Evolutionary conservation across 441 rosid genomes (phyloP), one percentile per base, ranked within the genome.

Genomic region (Adansonia grandidieri): DNA sequence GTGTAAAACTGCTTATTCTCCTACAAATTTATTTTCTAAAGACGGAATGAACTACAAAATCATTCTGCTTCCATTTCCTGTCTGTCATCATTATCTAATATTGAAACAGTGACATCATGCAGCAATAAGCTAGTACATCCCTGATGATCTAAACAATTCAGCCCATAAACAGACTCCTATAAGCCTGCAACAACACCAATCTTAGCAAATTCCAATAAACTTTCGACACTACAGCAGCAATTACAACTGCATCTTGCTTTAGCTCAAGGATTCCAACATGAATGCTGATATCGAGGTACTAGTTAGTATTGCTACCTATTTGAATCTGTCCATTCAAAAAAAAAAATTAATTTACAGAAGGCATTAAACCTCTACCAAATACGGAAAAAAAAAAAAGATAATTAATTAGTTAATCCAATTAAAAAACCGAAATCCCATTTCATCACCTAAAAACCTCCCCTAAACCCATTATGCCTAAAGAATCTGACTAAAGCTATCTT

Each of bases 41-140:
- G 50, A 72, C 4, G 63, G 63, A 72, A 72, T 54, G 32, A 32
- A 54, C 28, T 6, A 56, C 6, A 54, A 72, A 69, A 22, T 69
- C 19, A 17, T 32, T 54, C 20, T 17, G 54, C 0, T 17, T n/a
- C 61, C 24, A 15, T 28, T 1, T 54, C 32, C 20, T 9, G 14
- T 54, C 19, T 53, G 13, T 6, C 17, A 70, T 11, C 0, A 0
- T 10, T 56, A 32, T 8, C 45, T n/a, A 71, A 51, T 28, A 32
- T 10, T 14, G 1, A n/a, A n/a, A 71, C 57, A 69, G 17, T 22
- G 8, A 15, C 19, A 17, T 71, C 8, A 28, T 9, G 53, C 28
- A 17, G 71, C 28, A 66, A 66, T 42, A 66, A 45, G 54, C 44
- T 13, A 20, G 57, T 42, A 20, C 56, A 69, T 70, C 10, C 13